Evolutionary conservation across 352 stramenopile species (phyloP), one percentile per base, ranked within the genome.

Genomic region (Pythium monospermum): DNA sequence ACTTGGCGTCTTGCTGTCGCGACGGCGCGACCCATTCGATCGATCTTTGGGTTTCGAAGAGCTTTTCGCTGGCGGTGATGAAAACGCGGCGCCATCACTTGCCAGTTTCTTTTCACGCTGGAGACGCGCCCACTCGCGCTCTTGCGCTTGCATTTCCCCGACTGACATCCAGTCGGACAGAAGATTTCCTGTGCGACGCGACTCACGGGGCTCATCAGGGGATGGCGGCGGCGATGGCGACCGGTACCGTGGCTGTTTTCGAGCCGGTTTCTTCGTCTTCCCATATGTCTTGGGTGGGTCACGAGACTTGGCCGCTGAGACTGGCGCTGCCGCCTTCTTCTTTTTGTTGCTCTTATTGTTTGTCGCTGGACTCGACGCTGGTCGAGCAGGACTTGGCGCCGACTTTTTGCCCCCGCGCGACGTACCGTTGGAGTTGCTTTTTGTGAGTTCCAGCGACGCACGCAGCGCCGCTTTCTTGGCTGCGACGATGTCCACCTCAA

Each of bases 401-500:
- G 45, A 25, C 26, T 43, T 53, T 28, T 53, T 51, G 6, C 4
- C 8, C 10, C 31, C 41, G 39, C 15, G n/a, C 10, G 15, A 19
- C 7, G n/a, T 28, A 8, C 7, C 16, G 21, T 19, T 16, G 11
- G 31, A 2, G 28, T 7, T 6, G 6, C 33, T 49, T 26, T 53
- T 41, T 1, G 55, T 37, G 5, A 62, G 41, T 16, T 31, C 46
- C 18, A 57, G 41, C 15, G 55, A 62, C 32, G 46, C 55, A 1
- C 26, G 46, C 33, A 62, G 22, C 19, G 55, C 41, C 25, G 49
- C 49, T 18, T 36, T 41, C 47, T 62, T 62, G 10, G 55, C 55
- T 18, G 51, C 55, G 2, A 62, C 55, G n/a, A 62, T 53, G 30
- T 51, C 35, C 43, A 67, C 32, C 23, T 67, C 68, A 45, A 68